These are phyloP conservation scores for Aspergillus nanangensis DNA, from an alignment of 495 filamentous ascomycete genomes.

Conservation along the genomic window DNA sequence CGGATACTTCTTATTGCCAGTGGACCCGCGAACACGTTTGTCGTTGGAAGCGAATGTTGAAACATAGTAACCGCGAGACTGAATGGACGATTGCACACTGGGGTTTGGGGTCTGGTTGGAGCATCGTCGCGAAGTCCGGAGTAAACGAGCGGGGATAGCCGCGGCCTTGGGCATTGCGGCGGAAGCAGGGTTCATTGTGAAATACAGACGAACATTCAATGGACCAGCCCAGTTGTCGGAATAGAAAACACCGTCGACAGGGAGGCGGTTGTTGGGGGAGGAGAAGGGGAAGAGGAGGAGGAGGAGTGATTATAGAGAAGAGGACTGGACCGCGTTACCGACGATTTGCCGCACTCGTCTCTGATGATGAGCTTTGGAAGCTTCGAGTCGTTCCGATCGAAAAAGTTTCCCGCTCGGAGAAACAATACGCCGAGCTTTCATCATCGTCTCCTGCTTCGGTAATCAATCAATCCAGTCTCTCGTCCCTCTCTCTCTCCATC, in stretches of 20 bases:
- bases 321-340: constrained; percentile 2
- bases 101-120: constrained; percentile 28
- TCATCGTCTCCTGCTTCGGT: constrained; percentile 24
- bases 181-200: constrained; percentile 36
- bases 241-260: constrained; percentile 8
- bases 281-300: constrained; percentile 5
- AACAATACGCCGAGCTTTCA: constrained; percentile 16
- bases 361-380: constrained; percentile 23
- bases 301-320: too few species aligned
- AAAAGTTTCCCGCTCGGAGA: constrained; percentile 30
- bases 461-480: constrained; percentile 22
- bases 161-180: constrained; percentile 43
- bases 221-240: background rate
- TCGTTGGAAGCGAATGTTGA: constrained; percentile 17
- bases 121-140: constrained; percentile 36
- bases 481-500: constrained; percentile 9
- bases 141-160: constrained; percentile 39
- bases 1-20: constrained; percentile 8
- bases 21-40: constrained; percentile 19
- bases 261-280: background rate
- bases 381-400: constrained; percentile 30
- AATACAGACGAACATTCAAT: constrained; percentile 2
- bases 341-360: background rate
- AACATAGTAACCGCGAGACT: constrained; percentile 27
- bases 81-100: too few species aligned